Conservation (phyloP, 208 protist species). For the Acanthamoeba royreba region DNA sequence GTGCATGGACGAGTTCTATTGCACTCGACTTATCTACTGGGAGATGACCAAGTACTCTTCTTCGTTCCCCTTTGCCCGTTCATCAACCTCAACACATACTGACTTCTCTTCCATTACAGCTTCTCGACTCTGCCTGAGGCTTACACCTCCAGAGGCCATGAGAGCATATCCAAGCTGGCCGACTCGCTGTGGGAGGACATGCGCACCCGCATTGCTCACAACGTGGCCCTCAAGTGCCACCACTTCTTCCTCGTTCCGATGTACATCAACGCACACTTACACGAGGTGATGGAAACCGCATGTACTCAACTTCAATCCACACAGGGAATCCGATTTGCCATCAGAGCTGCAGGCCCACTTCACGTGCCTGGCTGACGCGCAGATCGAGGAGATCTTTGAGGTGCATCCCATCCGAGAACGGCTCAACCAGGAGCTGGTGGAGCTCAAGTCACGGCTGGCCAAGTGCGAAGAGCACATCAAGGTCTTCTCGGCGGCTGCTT, state of each 20-base stretch:
- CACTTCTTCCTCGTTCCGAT: conserved; percentile 78
- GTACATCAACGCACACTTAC: not conserved
- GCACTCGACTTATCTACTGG: conserved; percentile 65
- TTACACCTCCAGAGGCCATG: conserved; percentile 39
- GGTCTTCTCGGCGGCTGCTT: conserved; percentile 44
- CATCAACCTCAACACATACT: not conserved
- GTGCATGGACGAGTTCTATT: conserved; percentile 76
- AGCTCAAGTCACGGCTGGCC: conserved; percentile 54
- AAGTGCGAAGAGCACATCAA: conserved; percentile 64
- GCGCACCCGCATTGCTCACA: conserved; percentile 63
- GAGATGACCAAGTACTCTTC: conserved; percentile 58
- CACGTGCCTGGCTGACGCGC: conserved; percentile 51
- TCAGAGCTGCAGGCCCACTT: conserved; percentile 63
- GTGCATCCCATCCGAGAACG: conserved; percentile 54
- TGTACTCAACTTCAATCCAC: not conserved
- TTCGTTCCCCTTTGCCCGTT: not conserved
- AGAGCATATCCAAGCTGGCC: conserved; percentile 61
- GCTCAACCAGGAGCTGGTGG: conserved; percentile 55
- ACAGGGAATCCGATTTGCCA: conserved; percentile 63
- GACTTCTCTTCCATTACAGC: not conserved
- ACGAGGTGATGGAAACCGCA: too few species aligned
- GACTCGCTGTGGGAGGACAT: conserved; percentile 63
- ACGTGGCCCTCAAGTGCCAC: conserved; percentile 72
- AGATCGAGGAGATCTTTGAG: conserved; percentile 71
- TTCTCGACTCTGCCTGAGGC: not conserved